A percentile compares a stretch with the other conserved stretches of the same genome.
These are phyloP conservation scores for Saccharata proteae DNA, from an alignment of 2,329 filamentous ascomycete species.

Conservation along the genomic window DNA sequence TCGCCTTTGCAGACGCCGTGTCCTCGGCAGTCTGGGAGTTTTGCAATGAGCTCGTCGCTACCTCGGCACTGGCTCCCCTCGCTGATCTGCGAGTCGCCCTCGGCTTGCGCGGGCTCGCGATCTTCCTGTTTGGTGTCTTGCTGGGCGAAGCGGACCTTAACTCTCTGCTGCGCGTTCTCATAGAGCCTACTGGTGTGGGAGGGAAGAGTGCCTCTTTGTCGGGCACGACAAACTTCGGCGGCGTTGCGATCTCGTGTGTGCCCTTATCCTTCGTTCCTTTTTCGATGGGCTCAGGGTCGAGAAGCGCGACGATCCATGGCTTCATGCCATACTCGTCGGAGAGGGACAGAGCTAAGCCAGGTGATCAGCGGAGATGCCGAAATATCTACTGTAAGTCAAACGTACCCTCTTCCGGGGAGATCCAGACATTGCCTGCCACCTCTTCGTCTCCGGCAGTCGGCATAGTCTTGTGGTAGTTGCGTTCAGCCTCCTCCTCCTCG, in stretches of 20 bases:
- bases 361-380: slow-evolving; percentile 10
- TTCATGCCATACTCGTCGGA: slow-evolving; percentile 78
- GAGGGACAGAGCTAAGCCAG: slow-evolving; percentile 58
- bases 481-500: slow-evolving; percentile 62
- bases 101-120: slow-evolving; percentile 42
- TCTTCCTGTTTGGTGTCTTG: slow-evolving; percentile 37
- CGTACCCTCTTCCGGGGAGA: slow-evolving; percentile 61
- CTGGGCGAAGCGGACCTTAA: slow-evolving; percentile 48
- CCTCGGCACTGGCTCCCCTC: slow-evolving; percentile 28
- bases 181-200: slow-evolving; percentile 14
- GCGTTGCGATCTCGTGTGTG: slow-evolving; percentile 60
- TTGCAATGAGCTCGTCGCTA: slow-evolving; percentile 32
- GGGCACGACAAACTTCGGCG: slow-evolving; percentile 62
- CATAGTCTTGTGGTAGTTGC: slow-evolving; percentile 73
- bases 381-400: too few species aligned
- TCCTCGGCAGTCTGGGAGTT: slow-evolving; percentile 21
- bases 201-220: slow-evolving; percentile 25
- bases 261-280: slow-evolving; percentile 54
- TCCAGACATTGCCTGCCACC: slow-evolving; percentile 95
- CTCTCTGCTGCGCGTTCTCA: slow-evolving; percentile 35
- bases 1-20: slow-evolving; percentile 17
- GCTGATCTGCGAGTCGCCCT: slow-evolving; percentile 32
- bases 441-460: slow-evolving; percentile 76
- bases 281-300: slow-evolving; percentile 74
- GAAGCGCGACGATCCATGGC: slow-evolving; percentile 81